Conservation (phyloP, 371 early-diverging fungal genomes). For the Mucor indicus region DNA sequence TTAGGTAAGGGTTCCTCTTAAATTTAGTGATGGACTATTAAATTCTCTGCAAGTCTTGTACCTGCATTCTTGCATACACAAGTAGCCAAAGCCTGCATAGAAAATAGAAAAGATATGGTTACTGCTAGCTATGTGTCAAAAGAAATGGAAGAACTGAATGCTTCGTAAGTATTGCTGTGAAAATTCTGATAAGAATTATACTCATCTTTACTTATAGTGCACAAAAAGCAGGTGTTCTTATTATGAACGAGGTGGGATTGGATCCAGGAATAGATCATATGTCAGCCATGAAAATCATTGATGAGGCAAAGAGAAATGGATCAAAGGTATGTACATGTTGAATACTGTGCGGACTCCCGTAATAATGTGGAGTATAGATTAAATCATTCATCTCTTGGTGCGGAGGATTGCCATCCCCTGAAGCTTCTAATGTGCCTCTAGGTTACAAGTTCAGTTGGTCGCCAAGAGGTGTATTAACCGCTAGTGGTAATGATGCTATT, state of each 20-base stretch:
- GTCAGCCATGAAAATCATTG: slow-evolving; percentile 96
- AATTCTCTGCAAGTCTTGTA: slow-evolving; percentile 63
- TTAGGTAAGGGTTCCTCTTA: slow-evolving; percentile 51
- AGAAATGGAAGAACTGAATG: slow-evolving; percentile 79
- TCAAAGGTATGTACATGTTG: slow-evolving; percentile 23
- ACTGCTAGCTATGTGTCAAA: slow-evolving; percentile 95
- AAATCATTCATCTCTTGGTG: slow-evolving; percentile 86
- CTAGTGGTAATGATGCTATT: slow-evolving; percentile 80
- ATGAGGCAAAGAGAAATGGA: slow-evolving; percentile 69
- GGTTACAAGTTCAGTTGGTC: slow-evolving; percentile 94
- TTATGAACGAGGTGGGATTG: slow-evolving; percentile 96
- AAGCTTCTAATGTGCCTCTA: slow-evolving; percentile 81
- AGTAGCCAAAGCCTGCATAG: slow-evolving; percentile 80
- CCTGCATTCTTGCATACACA: slow-evolving; percentile 92
- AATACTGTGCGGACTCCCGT: too few relatives aligned
- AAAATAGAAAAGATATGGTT: slow-evolving; percentile 89
- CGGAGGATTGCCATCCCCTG: slow-evolving; percentile 90
- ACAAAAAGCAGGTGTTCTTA: slow-evolving; percentile 76
- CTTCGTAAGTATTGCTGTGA: slow-evolving; percentile 45
- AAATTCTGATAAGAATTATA: neutral
- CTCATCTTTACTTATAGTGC: slow-evolving; percentile 52
- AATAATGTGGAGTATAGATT: too few relatives aligned
- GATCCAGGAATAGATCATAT: slow-evolving; percentile 98
- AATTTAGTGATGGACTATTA: neutral
- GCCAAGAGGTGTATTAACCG: slow-evolving; percentile 82